Evolutionary conservation across 495 filamentous ascomycete genomes (phyloP), one percentile per base, ranked within the genome.

Genomic region (Lophiotrema nucula): DNA sequence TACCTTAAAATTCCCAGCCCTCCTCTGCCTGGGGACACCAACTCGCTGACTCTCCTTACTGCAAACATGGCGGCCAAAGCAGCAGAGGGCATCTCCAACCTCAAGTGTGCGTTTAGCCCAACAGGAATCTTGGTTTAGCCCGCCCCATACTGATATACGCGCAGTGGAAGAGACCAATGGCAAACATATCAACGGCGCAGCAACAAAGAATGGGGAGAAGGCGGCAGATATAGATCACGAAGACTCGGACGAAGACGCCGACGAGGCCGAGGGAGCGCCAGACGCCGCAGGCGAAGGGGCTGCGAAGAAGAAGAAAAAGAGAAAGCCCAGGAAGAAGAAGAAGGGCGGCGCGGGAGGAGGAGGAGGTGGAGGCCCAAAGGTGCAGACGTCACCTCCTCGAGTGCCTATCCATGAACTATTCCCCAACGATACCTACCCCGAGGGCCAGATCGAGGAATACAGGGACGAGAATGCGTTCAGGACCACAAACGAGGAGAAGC

Each of bases 401-500:
- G 70, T 83, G 4, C 79, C 76, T 1, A 46, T 85, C 15, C 64
- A 70, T 18, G 66, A 77, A 22, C 69, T 86, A 11, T 84, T 81
- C 62, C 76, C 76, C 15, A 62, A 73, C 38, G 70, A 70, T 28
- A 66, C 74, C 16, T 85, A 80, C 60, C 82, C 82, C 2, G 59
- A 70, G 11, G 83, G 83, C 26, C 76, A 84, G 65, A 65, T 77
- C 50, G 71, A 74, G 49, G 71, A 72, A 18, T 82, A 84, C 68
- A 53, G 64, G 22, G 68, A 77, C 47, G 77, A 83, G 1, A 84
- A 84, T 55, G 70, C 70, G 5, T 76, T 72, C 49, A 79, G 83
- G 27, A 85, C 82, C 3, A 84, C 83, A 1, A 78, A 63, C 49
- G 82, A 82, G 60, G 83, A 86, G 67, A 70, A 74, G 31, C 76